A percentile compares a stretch with the other conserved stretches of the same genome.
Conservation (phyloP, 257 asterid species). For the Nicotiana benthamiana region DNA sequence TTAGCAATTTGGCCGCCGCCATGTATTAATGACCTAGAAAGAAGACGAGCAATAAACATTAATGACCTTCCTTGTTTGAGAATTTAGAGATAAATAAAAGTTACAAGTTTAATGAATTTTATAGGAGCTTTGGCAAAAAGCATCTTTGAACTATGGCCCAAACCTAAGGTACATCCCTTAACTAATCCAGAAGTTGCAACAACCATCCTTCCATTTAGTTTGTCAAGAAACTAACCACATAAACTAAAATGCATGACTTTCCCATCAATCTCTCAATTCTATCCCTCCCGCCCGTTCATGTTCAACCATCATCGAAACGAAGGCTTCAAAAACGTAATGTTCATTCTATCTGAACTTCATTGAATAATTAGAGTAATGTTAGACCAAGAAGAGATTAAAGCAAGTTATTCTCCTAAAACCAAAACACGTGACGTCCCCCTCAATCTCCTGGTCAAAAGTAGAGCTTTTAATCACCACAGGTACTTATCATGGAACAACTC, state of each 20-base stretch:
- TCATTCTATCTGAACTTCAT: background rate
- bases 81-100: background rate
- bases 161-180: background rate
- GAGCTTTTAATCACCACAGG: background rate
- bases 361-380: background rate
- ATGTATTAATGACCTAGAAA: conserved; percentile 2
- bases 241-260: background rate
- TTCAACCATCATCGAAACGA: background rate
- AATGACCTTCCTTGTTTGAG: background rate
- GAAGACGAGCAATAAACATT: background rate
- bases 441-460: background rate
- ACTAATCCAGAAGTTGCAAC: background rate
- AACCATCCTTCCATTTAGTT: background rate
- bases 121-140: background rate
- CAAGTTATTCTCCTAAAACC: background rate
- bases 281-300: background rate
- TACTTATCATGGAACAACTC: background rate
- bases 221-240: background rate
- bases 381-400: background rate
- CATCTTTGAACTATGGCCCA: background rate
- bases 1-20: conserved; percentile 28
- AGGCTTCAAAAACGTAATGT: background rate
- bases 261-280: background rate
- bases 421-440: background rate
- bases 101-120: background rate